Evolutionary conservation across 2,329 filamentous ascomycete genomes (phyloP).

Genomic region (Bertia moriformis): DNA sequence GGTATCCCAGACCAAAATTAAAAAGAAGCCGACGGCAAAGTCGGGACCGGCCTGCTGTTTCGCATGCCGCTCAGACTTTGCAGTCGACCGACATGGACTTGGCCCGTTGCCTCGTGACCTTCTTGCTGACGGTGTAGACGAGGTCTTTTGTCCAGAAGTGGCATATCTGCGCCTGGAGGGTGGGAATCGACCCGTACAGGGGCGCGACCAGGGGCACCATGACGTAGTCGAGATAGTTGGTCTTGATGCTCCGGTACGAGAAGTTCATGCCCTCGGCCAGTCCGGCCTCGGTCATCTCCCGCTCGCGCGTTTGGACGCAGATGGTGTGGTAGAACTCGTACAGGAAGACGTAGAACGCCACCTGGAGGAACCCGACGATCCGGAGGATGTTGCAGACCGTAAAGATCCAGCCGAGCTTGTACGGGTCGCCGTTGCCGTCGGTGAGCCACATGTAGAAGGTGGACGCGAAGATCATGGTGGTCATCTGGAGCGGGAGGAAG

Average conservation of each 20-base stretch:
- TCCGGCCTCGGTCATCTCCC: slow-evolving; percentile 52
- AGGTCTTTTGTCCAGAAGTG: slow-evolving; percentile 59
- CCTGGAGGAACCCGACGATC: slow-evolving; percentile 43
- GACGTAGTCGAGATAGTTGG: slow-evolving; percentile 46
- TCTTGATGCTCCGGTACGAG: slow-evolving; percentile 37
- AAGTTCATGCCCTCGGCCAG: slow-evolving; percentile 52
- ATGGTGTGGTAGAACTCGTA: slow-evolving; percentile 55
- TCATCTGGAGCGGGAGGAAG: slow-evolving; percentile 55
- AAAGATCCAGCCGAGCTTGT: slow-evolving; percentile 44
- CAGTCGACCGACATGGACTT: slow-evolving; percentile 26
- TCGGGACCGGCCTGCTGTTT: too few relatives aligned
- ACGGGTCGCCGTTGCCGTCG: slow-evolving; percentile 31
- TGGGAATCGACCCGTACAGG: slow-evolving; percentile 53
- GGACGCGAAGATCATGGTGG: slow-evolving; percentile 47
- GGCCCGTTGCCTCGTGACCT: slow-evolving; percentile 37
- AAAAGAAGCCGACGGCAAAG: slow-evolving; percentile 4
- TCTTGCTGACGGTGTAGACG: slow-evolving; percentile 60
- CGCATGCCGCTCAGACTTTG: slow-evolving; percentile 26
- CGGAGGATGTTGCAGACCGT: slow-evolving; percentile 43
- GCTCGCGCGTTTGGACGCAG: slow-evolving; percentile 42
- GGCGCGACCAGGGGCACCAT: slow-evolving; percentile 55
- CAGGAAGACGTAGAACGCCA: slow-evolving; percentile 47
- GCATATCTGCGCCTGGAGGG: slow-evolving; percentile 50
- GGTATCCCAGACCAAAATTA: slow-evolving; percentile 2
- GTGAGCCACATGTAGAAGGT: slow-evolving; percentile 42